Evolutionary conservation across 768 basidiomycete genomes (phyloP).

Genomic region (Tricholoma flavovirens): DNA sequence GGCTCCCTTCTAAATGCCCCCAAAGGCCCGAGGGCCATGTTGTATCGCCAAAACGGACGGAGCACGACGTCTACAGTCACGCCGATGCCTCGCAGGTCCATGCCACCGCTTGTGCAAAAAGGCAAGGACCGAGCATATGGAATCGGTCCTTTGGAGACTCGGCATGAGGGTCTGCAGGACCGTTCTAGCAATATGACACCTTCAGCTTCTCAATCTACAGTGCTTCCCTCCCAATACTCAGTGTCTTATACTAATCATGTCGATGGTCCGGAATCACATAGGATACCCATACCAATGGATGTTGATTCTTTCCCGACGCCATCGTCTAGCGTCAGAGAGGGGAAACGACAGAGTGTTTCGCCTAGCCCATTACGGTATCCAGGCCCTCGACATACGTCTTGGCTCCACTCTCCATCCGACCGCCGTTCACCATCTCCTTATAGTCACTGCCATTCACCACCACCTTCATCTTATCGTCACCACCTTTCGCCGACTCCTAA

Average conservation of each 20-base stretch:
- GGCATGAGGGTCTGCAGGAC: neutral
- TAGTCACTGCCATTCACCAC: neutral
- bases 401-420: neutral
- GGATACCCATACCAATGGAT: constrained; percentile 15
- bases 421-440: neutral
- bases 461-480: neutral
- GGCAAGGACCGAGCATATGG: neutral
- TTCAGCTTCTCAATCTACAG: neutral
- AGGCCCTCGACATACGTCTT: constrained; percentile 1
- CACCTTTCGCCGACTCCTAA: constrained; percentile 3
- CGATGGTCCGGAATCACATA: neutral
- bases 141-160: neutral
- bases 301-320: constrained; percentile 8
- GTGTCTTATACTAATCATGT: neutral
- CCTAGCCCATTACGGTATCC: constrained; percentile 4
- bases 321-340: neutral
- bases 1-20: constrained; percentile 6
- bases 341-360: neutral
- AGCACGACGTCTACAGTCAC: neutral
- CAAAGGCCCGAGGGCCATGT: constrained; percentile 18
- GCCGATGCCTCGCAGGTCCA: neutral
- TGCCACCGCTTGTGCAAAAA: neutral
- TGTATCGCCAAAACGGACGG: constrained; percentile 3
- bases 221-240: neutral
- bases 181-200: neutral